Percentiles rank a stretch among this genome's conserved stretches.
Evolutionary conservation across 257 asterid species (phyloP).

Genomic region (Gentiana straminea): DNA sequence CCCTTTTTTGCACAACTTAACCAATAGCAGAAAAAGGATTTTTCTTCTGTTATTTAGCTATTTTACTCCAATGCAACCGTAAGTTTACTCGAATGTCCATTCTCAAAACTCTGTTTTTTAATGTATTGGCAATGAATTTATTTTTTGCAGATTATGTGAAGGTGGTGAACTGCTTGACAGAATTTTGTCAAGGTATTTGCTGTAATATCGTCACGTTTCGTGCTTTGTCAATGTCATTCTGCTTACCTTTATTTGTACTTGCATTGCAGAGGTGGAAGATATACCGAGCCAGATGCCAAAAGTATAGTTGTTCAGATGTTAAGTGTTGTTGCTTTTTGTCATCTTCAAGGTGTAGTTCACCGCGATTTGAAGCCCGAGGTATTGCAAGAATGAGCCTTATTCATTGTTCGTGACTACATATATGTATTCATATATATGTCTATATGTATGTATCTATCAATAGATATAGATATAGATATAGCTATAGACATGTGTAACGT

Average conservation of each 20-base stretch:
- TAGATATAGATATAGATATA: background rate
- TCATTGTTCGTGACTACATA: background rate
- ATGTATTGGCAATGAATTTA: conserved; percentile 11
- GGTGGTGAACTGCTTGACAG: conserved; percentile 91
- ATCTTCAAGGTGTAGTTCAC: conserved; percentile 86
- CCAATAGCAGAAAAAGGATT: background rate
- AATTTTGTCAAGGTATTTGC: conserved; percentile 61
- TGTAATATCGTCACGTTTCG: background rate
- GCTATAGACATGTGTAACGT: background rate
- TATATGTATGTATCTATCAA: background rate
- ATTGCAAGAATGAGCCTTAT: conserved; percentile 3
- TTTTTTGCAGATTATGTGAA: conserved; percentile 65
- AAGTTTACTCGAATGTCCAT: background rate
- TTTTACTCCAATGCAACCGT: background rate
- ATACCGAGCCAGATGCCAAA: conserved; percentile 76
- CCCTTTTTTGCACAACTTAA: background rate
- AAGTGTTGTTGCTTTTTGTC: conserved; percentile 72
- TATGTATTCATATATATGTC: background rate
- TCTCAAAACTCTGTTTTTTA: background rate
- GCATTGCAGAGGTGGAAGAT: conserved; percentile 67
- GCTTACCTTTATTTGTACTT: background rate
- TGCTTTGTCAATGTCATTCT: background rate
- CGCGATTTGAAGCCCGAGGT: conserved; percentile 93
- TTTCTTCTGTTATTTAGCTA: background rate
- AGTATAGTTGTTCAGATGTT: conserved; percentile 63